Evolutionary conservation across 1,284 basidiomycete species (phyloP).

Genomic region (Ceratobasidium sp.): DNA sequence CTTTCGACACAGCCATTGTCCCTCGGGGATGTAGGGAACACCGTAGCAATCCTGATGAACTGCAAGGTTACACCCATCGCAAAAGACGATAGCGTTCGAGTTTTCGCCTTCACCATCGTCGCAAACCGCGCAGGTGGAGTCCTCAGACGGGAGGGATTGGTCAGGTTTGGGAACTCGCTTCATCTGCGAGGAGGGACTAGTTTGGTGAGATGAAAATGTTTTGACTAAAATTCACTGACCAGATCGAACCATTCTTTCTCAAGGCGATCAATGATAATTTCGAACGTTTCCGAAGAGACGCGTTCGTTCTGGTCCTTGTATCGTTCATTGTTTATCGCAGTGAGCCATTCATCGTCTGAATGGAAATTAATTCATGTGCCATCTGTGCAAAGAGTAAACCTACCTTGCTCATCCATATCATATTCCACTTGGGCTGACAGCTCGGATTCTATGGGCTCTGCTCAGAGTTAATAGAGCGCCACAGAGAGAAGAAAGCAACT

Average conservation of each 20-base stretch:
- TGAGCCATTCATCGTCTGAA: conserved; percentile 94
- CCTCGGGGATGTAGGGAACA: conserved; percentile 99
- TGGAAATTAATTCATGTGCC: conserved; percentile 35
- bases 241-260: conserved; percentile 99
- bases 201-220: neutral
- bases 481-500: conserved; percentile 47
- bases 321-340: conserved; percentile 84
- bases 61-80: conserved; percentile 98
- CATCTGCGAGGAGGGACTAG: conserved; percentile 63
- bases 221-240: conserved; percentile 67
- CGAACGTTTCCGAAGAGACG: conserved; percentile 88
- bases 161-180: conserved; percentile 90
- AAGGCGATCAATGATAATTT: conserved; percentile 95
- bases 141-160: conserved; percentile 85
- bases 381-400: conserved; percentile 43
- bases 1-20: conserved; percentile 98
- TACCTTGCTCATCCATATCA: conserved; percentile 99
- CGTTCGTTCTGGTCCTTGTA: conserved; percentile 79
- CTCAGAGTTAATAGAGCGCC: neutral
- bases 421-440: conserved; percentile 95
- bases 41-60: conserved; percentile 99
- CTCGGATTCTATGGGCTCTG: conserved; percentile 94
- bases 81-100: conserved; percentile 98
- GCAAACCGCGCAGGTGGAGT: conserved; percentile 95
- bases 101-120: conserved; percentile 99